phyloP scores from a whole-genome alignment of 2,329 filamentous ascomycete genomes.

The Diaporthe helianthi region DNA sequence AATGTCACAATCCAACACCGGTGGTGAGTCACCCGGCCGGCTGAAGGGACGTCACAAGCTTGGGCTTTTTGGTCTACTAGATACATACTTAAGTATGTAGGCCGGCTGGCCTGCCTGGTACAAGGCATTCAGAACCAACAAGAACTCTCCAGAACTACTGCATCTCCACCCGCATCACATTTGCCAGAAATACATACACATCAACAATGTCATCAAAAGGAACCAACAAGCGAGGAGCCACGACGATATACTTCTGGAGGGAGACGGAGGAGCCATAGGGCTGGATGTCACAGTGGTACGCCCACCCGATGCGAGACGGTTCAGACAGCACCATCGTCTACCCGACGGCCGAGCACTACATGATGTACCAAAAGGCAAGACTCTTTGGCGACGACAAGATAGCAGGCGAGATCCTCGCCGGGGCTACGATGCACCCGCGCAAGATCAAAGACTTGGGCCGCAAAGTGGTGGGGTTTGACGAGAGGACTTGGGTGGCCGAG shows the following conservation, averaged over 20 bases:
- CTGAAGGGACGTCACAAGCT: background rate
- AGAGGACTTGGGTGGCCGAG: slow-evolving; percentile 57
- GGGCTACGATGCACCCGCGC: slow-evolving; percentile 48
- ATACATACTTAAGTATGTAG: too few relatives aligned
- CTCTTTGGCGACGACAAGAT: slow-evolving; percentile 54
- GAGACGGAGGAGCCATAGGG: slow-evolving; percentile 55
- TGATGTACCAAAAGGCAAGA: slow-evolving; percentile 62
- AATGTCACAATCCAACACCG: background rate
- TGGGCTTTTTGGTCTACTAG: background rate
- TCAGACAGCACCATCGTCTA: slow-evolving; percentile 48
- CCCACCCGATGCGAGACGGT: slow-evolving; percentile 54
- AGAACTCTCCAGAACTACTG: background rate
- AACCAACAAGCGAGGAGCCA: background rate
- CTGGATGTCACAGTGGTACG: slow-evolving; percentile 70
- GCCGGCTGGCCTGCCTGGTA: background rate
- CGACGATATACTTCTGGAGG: slow-evolving; percentile 55
- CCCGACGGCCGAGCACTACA: slow-evolving; percentile 60
- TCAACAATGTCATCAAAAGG: background rate
- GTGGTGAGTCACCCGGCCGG: slow-evolving; percentile 9
- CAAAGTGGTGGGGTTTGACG: slow-evolving; percentile 59
- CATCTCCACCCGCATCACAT: background rate
- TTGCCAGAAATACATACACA: too few relatives aligned
- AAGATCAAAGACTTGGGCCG: slow-evolving; percentile 63
- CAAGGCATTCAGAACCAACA: background rate
- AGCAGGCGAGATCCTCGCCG: slow-evolving; percentile 57